Evolutionary conservation across 2,329 filamentous ascomycete species (phyloP), one percentile per base, ranked within the genome.

Genomic region (Aspergillus udagawae): DNA sequence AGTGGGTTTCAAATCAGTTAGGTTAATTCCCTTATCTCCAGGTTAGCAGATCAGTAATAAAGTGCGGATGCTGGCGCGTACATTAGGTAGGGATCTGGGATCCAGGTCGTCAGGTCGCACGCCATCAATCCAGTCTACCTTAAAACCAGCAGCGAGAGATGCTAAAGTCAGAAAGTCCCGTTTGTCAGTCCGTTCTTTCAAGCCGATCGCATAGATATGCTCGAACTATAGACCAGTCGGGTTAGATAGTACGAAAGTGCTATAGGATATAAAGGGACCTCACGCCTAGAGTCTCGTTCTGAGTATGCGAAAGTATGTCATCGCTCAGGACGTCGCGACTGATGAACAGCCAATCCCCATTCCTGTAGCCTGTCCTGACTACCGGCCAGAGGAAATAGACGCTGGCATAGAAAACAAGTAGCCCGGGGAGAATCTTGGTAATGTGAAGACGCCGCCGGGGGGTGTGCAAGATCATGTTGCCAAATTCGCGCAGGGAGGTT

Each of bases 161-260:
- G 75, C 71, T 7, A 83, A 65, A 1, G 73, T 67, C 23, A 83
- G 67, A 3, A 75, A 76, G 71, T 83, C 81, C 50, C 77, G 74
- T 60, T 80, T 80, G 63, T 83, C 80, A 3, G 74, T 76, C 38
- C 81, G 73, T 41, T 77, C 72, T 4, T 78, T 75, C 10, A 83
- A 67, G 4, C 77, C 75, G 49, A 83, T 71, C 21, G 77, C 75
- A 54, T 80, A 79, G 29, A 81, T 69, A 50, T 77, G 75, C 53
- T 80, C 68, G 59, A 80, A 80, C 71, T 73, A 49, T 10, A 44
- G 0, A 12, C 1, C 28, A 12, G 28, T 29, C 3, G 3, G 28
- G 28, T 29, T 29, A 29, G 28, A 4, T 12, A 12, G 28, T 21
- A 9, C 2, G 10, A 17, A 49, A 29, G 28, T 12, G 9, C 3